phyloP scores from a whole-genome alignment of 140 eudicot species.

The Cichorium intybus region DNA sequence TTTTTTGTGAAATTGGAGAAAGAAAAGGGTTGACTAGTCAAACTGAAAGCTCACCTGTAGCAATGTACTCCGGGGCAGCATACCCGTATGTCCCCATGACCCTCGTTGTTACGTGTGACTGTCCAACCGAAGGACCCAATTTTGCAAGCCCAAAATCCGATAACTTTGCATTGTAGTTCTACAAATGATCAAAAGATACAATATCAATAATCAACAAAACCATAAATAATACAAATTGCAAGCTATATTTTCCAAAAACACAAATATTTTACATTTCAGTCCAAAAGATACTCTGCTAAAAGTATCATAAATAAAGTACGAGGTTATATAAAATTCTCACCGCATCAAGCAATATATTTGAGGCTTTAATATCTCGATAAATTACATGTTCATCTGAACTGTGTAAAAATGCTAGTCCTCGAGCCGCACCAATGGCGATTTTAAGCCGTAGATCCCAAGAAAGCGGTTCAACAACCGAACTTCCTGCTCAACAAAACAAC shows the following conservation, averaged over 20 bases:
- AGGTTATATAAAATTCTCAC: slow-evolving; percentile 24
- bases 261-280: background rate
- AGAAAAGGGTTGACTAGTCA: no score
- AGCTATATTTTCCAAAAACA: background rate
- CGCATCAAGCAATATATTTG: slow-evolving; percentile 83
- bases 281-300: background rate
- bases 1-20: no score
- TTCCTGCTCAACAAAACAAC: slow-evolving; percentile 42
- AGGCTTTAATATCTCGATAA: slow-evolving; percentile 76
- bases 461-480: slow-evolving; percentile 44
- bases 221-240: background rate
- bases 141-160: slow-evolving; percentile 93
- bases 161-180: slow-evolving; percentile 82
- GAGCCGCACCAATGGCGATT: slow-evolving; percentile 84
- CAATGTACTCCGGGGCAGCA: slow-evolving; percentile 97
- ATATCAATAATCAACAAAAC: slow-evolving; percentile 8
- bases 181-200: slow-evolving; percentile 12
- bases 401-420: slow-evolving; percentile 76
- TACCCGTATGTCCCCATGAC: slow-evolving; percentile 91
- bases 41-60: slow-evolving; percentile 64
- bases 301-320: background rate
- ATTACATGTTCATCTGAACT: slow-evolving; percentile 60
- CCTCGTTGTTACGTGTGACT: slow-evolving; percentile 85
- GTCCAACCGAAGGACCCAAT: slow-evolving; percentile 73
- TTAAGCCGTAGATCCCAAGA: slow-evolving; percentile 70